Conservation (phyloP, 2,329 filamentous ascomycete genomes). For the Plectosphaerella cucumerina region DNA sequence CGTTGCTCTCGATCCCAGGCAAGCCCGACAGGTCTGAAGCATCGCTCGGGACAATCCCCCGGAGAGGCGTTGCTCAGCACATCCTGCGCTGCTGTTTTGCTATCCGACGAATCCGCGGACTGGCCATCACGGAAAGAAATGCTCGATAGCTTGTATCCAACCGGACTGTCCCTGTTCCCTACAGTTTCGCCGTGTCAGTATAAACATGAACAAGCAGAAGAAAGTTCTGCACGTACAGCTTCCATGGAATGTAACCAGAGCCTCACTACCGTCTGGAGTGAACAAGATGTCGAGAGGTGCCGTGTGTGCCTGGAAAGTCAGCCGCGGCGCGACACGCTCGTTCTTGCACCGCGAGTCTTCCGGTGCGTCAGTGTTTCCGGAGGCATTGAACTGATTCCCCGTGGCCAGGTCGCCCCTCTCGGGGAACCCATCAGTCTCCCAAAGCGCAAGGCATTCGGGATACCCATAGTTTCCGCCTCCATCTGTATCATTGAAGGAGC, state of each 20-base stretch:
- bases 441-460: conserved; percentile 64
- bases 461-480: conserved; percentile 62
- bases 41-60: conserved; percentile 38
- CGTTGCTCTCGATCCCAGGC: conserved; percentile 32
- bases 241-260: conserved; percentile 60
- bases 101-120: conserved; percentile 32
- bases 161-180: conserved; percentile 36
- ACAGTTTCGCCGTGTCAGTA: neutral
- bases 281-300: conserved; percentile 65
- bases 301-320: conserved; percentile 58
- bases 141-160: conserved; percentile 40
- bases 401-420: conserved; percentile 32
- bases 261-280: conserved; percentile 45
- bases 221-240: conserved; percentile 42
- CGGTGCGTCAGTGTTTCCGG: conserved; percentile 15
- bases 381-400: conserved; percentile 43
- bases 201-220: neutral
- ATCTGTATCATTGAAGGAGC: conserved; percentile 37
- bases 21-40: conserved; percentile 51
- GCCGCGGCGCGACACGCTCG: conserved; percentile 41
- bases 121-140: conserved; percentile 37
- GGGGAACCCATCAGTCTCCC: conserved; percentile 43
- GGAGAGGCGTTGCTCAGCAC: conserved; percentile 53
- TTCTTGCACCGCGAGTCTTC: conserved; percentile 39
- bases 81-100: conserved; percentile 41